Base-by-base conservation (phyloP, 2,329 filamentous ascomycete species). In the Madurella mycetomatis region DNA sequence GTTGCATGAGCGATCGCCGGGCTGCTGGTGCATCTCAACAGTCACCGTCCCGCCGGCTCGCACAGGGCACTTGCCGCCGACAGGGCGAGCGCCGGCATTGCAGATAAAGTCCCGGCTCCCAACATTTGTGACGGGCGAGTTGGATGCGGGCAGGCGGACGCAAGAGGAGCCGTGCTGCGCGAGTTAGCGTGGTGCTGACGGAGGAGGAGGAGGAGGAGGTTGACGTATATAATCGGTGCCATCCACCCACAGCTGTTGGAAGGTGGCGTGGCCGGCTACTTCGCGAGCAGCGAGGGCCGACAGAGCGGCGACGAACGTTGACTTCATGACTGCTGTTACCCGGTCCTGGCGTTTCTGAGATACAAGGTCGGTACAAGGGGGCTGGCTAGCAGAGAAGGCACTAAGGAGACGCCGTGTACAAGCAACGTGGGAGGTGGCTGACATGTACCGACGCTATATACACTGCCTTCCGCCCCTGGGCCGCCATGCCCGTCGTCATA, bases 21-120 rank as follows among this genome's bases (percentile, higher is more conserved):
- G 70, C 60, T 74, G 72, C 62, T 76, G 34, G 68, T 83, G 80
- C 77, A 83, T 83, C 66, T 83, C 80, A 3, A 82, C 71, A 0
- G 79, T 81, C n/a, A 82, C 73, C 1, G 69, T 75, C 4, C 69
- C 68, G 8, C 78, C 78, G 4, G 76, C 76, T 12, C 66, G 64
- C n/a, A 78, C 76, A n/a, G 69, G 62, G 63, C 77, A 81, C 57
- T 76, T 76, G 5, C 69, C 69, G 2, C 69, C 53, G 2, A 72
- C 69, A 13, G 67, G 61, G 3, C 64, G 65, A 5, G 72, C 68
- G 32, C 72, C 71, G 13, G 67, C 69, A 56, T 79, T 79, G 64
- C 77, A 80, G 47, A 71, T 66, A 16, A 79, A 69, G 60, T 74
- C 73, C 18, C 65, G 67, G 32, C 71, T 67, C 12, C 66, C 65